Percentiles rank a stretch among this genome's conserved stretches.
These are phyloP conservation scores for Lophiotrema nucula DNA, from an alignment of 495 filamentous ascomycete species.

Conservation along the genomic window DNA sequence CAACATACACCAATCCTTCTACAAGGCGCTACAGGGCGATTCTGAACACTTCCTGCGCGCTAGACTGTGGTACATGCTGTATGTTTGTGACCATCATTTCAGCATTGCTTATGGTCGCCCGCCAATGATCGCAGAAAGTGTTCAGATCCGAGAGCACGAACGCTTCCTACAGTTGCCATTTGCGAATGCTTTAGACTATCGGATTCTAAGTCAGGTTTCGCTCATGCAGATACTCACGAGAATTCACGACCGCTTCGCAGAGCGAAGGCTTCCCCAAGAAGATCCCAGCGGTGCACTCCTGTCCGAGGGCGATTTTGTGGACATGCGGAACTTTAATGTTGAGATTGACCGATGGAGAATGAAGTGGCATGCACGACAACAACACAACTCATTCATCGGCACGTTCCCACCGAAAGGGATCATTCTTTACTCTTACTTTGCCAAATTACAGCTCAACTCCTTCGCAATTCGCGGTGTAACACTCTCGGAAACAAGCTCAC, in stretches of 20 bases:
- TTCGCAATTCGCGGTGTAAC: slow-evolving; percentile 41
- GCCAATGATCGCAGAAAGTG: slow-evolving; percentile 43
- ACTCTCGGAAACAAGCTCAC: background rate
- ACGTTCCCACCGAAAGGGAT: background rate
- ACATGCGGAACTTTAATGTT: slow-evolving; percentile 38
- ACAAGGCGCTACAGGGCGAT: background rate
- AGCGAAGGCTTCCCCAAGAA: slow-evolving; percentile 6
- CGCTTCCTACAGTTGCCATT: slow-evolving; percentile 34
- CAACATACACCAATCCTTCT: slow-evolving; percentile 33
- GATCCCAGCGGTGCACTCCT: background rate
- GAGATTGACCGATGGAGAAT: slow-evolving; percentile 41
- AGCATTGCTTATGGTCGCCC: slow-evolving; percentile 41
- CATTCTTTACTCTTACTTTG: slow-evolving; percentile 5
- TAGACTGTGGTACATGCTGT: slow-evolving; percentile 42
- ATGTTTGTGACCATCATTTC: slow-evolving; percentile 46
- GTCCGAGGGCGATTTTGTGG: slow-evolving; percentile 17
- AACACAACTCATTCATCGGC: background rate
- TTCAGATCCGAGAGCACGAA: slow-evolving; percentile 32
- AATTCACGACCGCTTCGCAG: too few relatives aligned
- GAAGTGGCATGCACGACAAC: slow-evolving; percentile 12
- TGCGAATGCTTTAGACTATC: slow-evolving; percentile 40
- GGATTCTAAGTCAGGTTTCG: slow-evolving; percentile 4
- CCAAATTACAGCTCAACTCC: slow-evolving; percentile 39
- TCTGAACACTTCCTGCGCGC: background rate
- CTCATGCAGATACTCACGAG: background rate